A percentile compares a stretch with the other conserved stretches of the same genome.
These are phyloP conservation scores for Odontarrhena argentea DNA, from an alignment of 345 rosid species.

Conservation along the genomic window DNA sequence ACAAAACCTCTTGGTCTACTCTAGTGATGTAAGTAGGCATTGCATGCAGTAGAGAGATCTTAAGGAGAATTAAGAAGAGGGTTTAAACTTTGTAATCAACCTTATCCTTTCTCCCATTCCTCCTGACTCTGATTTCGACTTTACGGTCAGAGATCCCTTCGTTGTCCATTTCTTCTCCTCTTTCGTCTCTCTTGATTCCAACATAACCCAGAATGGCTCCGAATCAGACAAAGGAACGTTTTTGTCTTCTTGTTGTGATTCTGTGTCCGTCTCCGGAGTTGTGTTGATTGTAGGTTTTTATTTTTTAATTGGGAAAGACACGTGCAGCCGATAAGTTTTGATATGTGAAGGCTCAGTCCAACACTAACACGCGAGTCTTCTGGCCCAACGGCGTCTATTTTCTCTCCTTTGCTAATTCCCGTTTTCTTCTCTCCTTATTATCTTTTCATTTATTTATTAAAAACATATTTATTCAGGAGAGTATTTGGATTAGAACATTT, in stretches of 20 bases:
- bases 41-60: conserved; percentile 30
- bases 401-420: conserved; percentile 1
- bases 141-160: conserved; percentile 54
- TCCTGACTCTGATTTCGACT: conserved; percentile 56
- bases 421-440: too few relatives aligned
- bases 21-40: conserved; percentile 15
- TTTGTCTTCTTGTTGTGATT: conserved; percentile 8
- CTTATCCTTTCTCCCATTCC: conserved; percentile 73
- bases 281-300: conserved; percentile 14
- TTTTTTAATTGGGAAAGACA: conserved; percentile 10
- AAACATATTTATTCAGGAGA: too few relatives aligned
- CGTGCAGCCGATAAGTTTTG: conserved; percentile 27
- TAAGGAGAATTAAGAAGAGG: background rate
- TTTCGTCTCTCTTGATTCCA: background rate
- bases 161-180: conserved; percentile 17
- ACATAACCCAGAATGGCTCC: conserved; percentile 15
- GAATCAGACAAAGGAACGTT: conserved; percentile 23
- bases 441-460: too few relatives aligned
- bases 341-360: conserved; percentile 33
- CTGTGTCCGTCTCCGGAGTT: conserved; percentile 26
- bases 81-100: conserved; percentile 45
- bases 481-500: too few relatives aligned
- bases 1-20: conserved; percentile 18
- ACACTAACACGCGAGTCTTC: conserved; percentile 38
- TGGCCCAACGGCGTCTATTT: conserved; percentile 22